Evolutionary conservation across 306 rosid genomes (phyloP).

Genomic region (Malus fusca): DNA sequence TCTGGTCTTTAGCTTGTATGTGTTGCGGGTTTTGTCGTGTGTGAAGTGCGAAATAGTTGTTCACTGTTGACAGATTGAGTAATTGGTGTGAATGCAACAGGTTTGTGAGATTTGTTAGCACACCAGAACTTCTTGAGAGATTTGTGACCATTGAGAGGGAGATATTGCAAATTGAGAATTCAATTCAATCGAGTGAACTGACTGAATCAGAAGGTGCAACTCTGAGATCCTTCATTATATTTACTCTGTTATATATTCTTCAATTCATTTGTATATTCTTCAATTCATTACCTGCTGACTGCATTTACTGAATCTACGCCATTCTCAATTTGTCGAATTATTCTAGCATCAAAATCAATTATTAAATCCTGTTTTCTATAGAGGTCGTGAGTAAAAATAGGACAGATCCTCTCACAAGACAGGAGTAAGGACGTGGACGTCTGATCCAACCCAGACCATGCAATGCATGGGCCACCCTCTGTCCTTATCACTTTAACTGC

Average conservation of each 20-base stretch:
- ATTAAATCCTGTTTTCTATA: background rate
- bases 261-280: background rate
- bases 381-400: background rate
- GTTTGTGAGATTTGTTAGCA: slow-evolving; percentile 83
- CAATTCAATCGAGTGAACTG: slow-evolving; percentile 56
- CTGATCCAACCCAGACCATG: background rate
- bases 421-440: background rate
- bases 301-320: background rate
- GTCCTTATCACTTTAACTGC: background rate
- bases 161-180: slow-evolving; percentile 85
- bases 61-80: background rate
- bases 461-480: background rate
- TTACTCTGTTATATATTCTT: background rate
- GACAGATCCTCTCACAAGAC: background rate
- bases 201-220: slow-evolving; percentile 62
- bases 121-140: slow-evolving; percentile 96
- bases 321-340: background rate
- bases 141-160: slow-evolving; percentile 87
- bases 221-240: background rate
- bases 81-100: slow-evolving; percentile 32
- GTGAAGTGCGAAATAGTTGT: background rate
- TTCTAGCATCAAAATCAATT: background rate
- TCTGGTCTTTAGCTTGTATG: background rate
- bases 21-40: background rate
- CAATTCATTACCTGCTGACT: background rate